Evolutionary conservation across 2,329 filamentous ascomycete genomes (phyloP), one percentile per base, ranked within the genome.

Genomic region (Phyllosticta paracitricarpa): DNA sequence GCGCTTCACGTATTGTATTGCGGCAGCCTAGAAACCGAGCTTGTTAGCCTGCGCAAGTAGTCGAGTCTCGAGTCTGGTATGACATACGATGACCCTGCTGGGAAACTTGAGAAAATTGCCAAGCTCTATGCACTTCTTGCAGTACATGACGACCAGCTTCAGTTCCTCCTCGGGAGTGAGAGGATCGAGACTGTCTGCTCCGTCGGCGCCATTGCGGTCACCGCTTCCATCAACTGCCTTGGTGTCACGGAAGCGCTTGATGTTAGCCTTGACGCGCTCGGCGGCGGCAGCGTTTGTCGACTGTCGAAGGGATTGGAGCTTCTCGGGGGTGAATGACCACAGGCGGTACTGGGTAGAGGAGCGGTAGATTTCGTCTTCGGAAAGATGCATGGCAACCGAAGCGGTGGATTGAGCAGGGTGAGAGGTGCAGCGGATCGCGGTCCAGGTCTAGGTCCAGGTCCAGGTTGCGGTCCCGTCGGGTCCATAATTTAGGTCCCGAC

Each of bases 281-380:
- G 87, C 75, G 71, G 94, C 94, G 57, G 89, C 81, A 9, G 82
- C 77, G 76, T 97, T 97, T 33, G 92, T 96, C 66, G 87, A 87
- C 52, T 81, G 77, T 62, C 94, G 89, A 25, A 93, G 82, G 2
- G 86, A 81, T 56, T 82, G 80, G 3, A 99, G 83, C 51, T 87
- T 84, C 2, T 84, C 76, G 2, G 86, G 84, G 0, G 91, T 90
- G 76, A 93, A 97, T 10, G 92, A 96, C 94, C 94, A 99, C 62
- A 95, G 81, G 53, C 89, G 85, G 72, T 86, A 97, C 75, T 99
- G 94, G 55, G 90, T 93, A 0, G 93, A 96, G 58, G 89, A 84
- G 33, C 91, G 86, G 76, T 97, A 99, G 61, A 92, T 82, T 66
- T 90, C 89, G 76, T 99, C 94, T 81, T 99, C 94, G 64, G 85